These are phyloP conservation scores for Plasmodium coatneyi DNA, from an alignment of 169 alveolate genomes.

Conservation along the genomic window DNA sequence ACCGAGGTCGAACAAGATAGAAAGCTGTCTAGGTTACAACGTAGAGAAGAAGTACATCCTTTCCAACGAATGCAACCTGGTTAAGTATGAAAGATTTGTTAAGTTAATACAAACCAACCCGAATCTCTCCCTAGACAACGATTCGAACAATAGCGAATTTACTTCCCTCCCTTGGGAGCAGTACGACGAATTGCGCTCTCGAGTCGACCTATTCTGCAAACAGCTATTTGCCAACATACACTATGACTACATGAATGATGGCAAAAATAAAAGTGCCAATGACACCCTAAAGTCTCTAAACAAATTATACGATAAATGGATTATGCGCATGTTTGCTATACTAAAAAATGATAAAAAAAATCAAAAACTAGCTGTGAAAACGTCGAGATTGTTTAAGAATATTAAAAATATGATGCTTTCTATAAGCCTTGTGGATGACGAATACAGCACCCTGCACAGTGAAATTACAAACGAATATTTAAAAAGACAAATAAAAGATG, in stretches of 20 bases:
- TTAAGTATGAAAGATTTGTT: conserved; percentile 68
- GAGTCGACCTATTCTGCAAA: conserved; percentile 63
- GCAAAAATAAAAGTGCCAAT: conserved; percentile 66
- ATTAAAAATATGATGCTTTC: conserved; percentile 71
- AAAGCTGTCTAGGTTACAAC: conserved; percentile 75
- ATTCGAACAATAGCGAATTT: conserved; percentile 11
- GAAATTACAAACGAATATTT: conserved; percentile 75
- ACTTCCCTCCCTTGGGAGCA: conserved; percentile 71
- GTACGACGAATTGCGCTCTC: conserved; percentile 69
- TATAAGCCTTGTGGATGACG: conserved; percentile 67
- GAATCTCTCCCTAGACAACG: conserved; percentile 43
- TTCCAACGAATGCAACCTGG: conserved; percentile 62
- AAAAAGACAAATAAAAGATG: conserved; percentile 72
- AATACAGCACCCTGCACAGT: conserved; percentile 71
- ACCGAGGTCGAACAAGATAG: conserved; percentile 72
- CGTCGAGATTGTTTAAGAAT: conserved; percentile 64
- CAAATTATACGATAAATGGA: conserved; percentile 74
- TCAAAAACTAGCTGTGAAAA: conserved; percentile 73
- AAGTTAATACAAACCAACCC: conserved; percentile 65
- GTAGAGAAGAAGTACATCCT: conserved; percentile 71
- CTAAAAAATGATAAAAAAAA: conserved; percentile 71
- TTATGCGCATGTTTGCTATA: conserved; percentile 75
- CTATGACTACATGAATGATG: conserved; percentile 74
- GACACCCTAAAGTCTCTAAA: conserved; percentile 52
- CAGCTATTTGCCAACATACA: conserved; percentile 63